Evolutionary conservation across 2,329 filamentous ascomycete genomes (phyloP), one percentile per base, ranked within the genome.

Genomic region (Cytospora piceicola): DNA sequence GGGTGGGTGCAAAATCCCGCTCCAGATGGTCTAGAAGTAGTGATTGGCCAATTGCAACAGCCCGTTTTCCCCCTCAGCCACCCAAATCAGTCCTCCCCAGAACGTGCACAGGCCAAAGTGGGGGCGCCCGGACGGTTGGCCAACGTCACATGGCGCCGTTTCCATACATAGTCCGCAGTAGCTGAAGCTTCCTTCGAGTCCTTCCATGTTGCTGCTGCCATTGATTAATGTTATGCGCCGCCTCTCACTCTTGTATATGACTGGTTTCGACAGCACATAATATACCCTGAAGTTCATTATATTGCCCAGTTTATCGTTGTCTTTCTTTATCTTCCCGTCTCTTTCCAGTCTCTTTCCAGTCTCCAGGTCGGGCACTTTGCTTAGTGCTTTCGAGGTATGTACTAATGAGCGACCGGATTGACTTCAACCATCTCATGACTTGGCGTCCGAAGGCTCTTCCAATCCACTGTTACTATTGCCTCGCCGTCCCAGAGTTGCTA

Each of bases 31-130:
- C 32, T 53, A 57, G 60, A 55, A 55, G 27, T 29, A 5, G 39
- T 57, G 61, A 63, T 63, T 61, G 51, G 63, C 63, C 63, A 65
- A 65, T 65, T 51, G 57, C 57, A n/a, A 59, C 32, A 15, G 4
- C 46, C 42, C n/a, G 30, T 42, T 15, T 27, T 27, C 32, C 8
- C 32, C 32, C 32, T 14, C 32, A 6, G 32, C 32, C 32, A 14
- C 32, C 12, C 27, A 29, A 5, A 34, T 2, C 36, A 39, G 36
- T 42, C 52, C 36, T 20, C 39, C 39, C 17, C 39, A 52, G 53
- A 63, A 63, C 61, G 61, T 63, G 61, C 39, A 42, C 61, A 63
- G 42, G 36, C 61, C 53, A n/a, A 63, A 42, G 53, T 63, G 60
- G 60, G 60, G 60, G 60, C 29, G 24, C 17, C n/a, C 53, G 34